These are phyloP conservation scores for Penicillium rolfsii DNA, from an alignment of 2,329 filamentous ascomycete genomes.

Conservation along the genomic window DNA sequence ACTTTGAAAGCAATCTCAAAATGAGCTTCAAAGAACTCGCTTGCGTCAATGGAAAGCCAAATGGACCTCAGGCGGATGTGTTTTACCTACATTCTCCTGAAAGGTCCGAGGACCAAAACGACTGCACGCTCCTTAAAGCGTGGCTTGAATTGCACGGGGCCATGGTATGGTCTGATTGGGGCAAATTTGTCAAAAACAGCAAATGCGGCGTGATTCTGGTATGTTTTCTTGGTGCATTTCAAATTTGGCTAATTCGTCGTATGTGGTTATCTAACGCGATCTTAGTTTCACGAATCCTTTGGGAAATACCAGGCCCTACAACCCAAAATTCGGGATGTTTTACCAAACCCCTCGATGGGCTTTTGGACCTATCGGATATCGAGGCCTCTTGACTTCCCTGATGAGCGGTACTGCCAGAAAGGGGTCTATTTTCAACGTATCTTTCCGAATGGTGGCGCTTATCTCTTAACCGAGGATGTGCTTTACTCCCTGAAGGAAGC, in stretches of 20 bases:
- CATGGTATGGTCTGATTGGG: slow-evolving; percentile 41
- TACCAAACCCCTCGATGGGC: slow-evolving; percentile 32
- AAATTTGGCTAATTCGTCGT: background rate
- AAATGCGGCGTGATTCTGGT: slow-evolving; percentile 41
- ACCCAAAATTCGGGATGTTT: slow-evolving; percentile 26
- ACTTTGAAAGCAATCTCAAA: slow-evolving; percentile 25
- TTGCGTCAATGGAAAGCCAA: slow-evolving; percentile 22
- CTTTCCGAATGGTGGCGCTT: slow-evolving; percentile 43
- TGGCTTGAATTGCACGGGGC: slow-evolving; percentile 32
- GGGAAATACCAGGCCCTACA: slow-evolving; percentile 34
- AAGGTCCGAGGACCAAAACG: slow-evolving; percentile 20
- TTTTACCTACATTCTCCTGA: slow-evolving; percentile 44
- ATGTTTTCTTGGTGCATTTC: slow-evolving; percentile 19
- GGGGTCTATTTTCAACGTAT: slow-evolving; percentile 38
- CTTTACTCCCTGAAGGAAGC: slow-evolving; percentile 34
- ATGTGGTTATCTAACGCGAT: background rate
- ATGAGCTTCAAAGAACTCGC: slow-evolving; percentile 37
- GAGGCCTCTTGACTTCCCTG: slow-evolving; percentile 30
- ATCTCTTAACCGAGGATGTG: slow-evolving; percentile 48
- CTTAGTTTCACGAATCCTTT: slow-evolving; percentile 45
- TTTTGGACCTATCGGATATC: slow-evolving; percentile 43
- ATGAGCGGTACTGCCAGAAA: slow-evolving; percentile 12
- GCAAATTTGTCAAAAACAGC: slow-evolving; percentile 36
- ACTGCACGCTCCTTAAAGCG: slow-evolving; percentile 33
- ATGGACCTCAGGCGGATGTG: slow-evolving; percentile 24